Conservation (phyloP, 1,284 basidiomycete genomes). For the Bondarzewia mesenterica region DNA sequence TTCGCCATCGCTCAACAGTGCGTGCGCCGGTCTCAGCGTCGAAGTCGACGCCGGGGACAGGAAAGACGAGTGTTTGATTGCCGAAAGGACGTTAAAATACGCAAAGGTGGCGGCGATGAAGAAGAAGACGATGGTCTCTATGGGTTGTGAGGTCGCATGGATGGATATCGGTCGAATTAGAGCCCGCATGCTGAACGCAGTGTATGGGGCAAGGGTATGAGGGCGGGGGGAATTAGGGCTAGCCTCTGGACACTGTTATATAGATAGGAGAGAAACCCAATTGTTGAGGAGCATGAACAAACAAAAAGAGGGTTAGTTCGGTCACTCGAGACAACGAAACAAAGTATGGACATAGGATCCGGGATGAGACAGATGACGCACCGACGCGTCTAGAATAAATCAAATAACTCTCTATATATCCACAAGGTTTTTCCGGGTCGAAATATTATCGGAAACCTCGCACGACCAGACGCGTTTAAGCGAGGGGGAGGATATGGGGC, state of each 20-base stretch:
- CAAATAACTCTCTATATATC: not conserved
- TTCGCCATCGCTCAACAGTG: slow-evolving; percentile 38
- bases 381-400: not conserved
- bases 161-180: slow-evolving; percentile 17
- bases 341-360: too few relatives aligned
- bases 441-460: not conserved
- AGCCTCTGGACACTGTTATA: not conserved
- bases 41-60: slow-evolving; percentile 30
- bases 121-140: slow-evolving; percentile 51
- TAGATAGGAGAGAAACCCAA: not conserved
- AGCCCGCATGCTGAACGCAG: slow-evolving; percentile 16
- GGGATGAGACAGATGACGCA: not conserved
- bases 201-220: not conserved
- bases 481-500: slow-evolving; percentile 6
- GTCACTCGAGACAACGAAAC: too few relatives aligned
- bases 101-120: slow-evolving; percentile 55
- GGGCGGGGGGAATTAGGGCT: not conserved
- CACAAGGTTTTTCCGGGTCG: not conserved
- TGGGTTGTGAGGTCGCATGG: slow-evolving; percentile 18
- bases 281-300: not conserved
- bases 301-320: not conserved
- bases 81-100: slow-evolving; percentile 59
- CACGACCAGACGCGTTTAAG: not conserved
- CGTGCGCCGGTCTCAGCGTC: slow-evolving; percentile 44
- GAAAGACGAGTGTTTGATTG: slow-evolving; percentile 36